Percentiles rank a stretch among this genome's conserved stretches.
phyloP scores from a whole-genome alignment of 805 yeast species.

The Yueomyces sinensis region DNA sequence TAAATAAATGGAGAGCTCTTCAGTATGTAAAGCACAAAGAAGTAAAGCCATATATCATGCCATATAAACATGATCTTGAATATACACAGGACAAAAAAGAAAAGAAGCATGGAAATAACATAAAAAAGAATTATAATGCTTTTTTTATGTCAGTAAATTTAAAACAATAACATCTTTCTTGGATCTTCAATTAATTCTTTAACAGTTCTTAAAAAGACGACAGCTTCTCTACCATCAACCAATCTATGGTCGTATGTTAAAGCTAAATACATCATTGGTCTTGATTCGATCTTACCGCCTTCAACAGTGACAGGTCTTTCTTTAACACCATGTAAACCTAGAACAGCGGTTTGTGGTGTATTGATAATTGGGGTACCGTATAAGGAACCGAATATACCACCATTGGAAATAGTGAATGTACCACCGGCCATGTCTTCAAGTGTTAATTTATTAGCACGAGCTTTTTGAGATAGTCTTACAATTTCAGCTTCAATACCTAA shows the following conservation, averaged over 20 bases:
- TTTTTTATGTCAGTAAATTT: no score
- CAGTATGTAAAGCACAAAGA: no score
- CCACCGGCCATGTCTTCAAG: slow-evolving; percentile 99
- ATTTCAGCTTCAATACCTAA: slow-evolving; percentile 87
- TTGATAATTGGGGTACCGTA: slow-evolving; percentile 98
- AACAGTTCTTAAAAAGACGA: slow-evolving; percentile 86
- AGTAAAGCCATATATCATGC: no score
- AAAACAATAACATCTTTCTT: slow-evolving; percentile 79
- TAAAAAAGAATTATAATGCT: no score
- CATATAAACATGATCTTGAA: no score
- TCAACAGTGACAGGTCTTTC: slow-evolving; percentile 88
- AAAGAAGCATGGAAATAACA: no score
- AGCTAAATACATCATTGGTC: slow-evolving; percentile 99
- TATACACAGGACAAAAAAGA: no score
- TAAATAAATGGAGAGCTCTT: no score
- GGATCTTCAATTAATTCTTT: slow-evolving; percentile 98
- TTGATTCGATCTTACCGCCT: slow-evolving; percentile 89
- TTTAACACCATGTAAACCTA: slow-evolving; percentile 95
- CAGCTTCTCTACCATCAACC: slow-evolving; percentile 98
- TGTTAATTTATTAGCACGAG: slow-evolving; percentile 93
- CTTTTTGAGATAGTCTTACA: slow-evolving; percentile 68
- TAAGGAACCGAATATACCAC: slow-evolving; percentile 96
- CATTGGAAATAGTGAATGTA: slow-evolving; percentile 96
- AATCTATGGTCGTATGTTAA: slow-evolving; percentile 97
- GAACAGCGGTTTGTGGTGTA: slow-evolving; percentile 95